phyloP scores from a whole-genome alignment of 176 grass and related monocot species.

The Avena insularis region DNA sequence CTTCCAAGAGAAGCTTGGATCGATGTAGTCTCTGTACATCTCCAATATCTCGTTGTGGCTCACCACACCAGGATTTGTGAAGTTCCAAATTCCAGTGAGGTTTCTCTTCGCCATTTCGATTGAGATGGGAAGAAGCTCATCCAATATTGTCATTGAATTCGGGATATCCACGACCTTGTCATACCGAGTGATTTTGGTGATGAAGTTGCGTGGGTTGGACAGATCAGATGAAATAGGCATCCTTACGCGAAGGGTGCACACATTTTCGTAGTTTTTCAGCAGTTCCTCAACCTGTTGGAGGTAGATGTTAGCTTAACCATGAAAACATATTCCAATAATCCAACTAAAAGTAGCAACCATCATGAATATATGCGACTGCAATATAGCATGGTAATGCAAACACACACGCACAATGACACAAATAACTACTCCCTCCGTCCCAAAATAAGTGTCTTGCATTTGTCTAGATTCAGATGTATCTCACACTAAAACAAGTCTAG shows the following conservation, averaged over 20 bases:
- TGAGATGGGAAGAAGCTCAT: constrained; percentile 88
- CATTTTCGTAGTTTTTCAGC: constrained; percentile 83
- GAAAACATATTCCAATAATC: neutral
- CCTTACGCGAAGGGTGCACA: constrained; percentile 79
- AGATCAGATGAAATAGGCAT: constrained; percentile 94
- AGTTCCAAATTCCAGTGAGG: constrained; percentile 93
- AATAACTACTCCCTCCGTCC: neutral
- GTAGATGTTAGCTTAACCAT: constrained; percentile 13
- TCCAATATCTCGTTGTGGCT: constrained; percentile 90
- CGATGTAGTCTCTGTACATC: constrained; percentile 86
- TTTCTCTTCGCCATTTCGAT: constrained; percentile 87
- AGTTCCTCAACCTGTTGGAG: constrained; percentile 73
- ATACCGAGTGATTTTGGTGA: constrained; percentile 80
- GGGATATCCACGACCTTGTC: constrained; percentile 85
- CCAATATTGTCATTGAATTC: constrained; percentile 86
- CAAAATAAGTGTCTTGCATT: too few species aligned
- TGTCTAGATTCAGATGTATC: too few species aligned
- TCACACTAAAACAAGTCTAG: too few species aligned
- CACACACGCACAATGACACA: neutral
- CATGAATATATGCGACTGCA: constrained; percentile 2
- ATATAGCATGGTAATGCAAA: neutral
- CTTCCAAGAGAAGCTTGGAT: constrained; percentile 77
- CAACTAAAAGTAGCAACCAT: neutral
- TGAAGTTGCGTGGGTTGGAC: constrained; percentile 78
- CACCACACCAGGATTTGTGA: constrained; percentile 87